Conservation (phyloP, 345 rosid species). For the Microthlaspi erraticum region DNA sequence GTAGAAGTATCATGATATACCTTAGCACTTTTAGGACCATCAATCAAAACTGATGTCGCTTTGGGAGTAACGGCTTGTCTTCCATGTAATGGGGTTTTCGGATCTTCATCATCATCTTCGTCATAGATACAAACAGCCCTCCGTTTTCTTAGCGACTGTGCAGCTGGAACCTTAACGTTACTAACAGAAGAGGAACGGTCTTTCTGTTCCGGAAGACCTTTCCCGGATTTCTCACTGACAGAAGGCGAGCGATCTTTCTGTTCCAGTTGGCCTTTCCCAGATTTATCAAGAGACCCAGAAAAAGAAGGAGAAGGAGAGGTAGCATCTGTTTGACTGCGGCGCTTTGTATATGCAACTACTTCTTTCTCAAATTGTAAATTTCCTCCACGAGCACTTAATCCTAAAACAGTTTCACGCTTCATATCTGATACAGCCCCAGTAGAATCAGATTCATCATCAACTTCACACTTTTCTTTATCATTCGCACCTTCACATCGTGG, state of each 20-base stretch:
- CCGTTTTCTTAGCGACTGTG: slow-evolving; percentile 62
- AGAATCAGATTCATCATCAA: slow-evolving; percentile 42
- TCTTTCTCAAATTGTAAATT: slow-evolving; percentile 61
- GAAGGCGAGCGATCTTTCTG: slow-evolving; percentile 48
- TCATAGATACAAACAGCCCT: slow-evolving; percentile 85
- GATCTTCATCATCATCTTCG: slow-evolving; percentile 71
- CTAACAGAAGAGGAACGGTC: slow-evolving; percentile 42
- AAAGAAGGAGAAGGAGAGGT: slow-evolving; percentile 56
- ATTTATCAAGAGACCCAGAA: slow-evolving; percentile 51
- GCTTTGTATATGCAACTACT: slow-evolving; percentile 68
- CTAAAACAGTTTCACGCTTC: slow-evolving; percentile 51
- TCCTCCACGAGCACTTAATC: slow-evolving; percentile 51
- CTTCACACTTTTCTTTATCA: slow-evolving; percentile 39
- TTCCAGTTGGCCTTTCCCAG: slow-evolving; percentile 37
- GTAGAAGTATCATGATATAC: slow-evolving; percentile 39
- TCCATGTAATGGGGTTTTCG: slow-evolving; percentile 93
- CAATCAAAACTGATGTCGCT: slow-evolving; percentile 45
- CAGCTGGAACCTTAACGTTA: slow-evolving; percentile 46
- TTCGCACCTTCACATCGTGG: slow-evolving; percentile 50
- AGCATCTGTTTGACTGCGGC: slow-evolving; percentile 56
- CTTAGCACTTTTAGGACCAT: slow-evolving; percentile 45
- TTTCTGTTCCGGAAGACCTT: slow-evolving; percentile 51
- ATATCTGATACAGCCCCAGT: slow-evolving; percentile 33
- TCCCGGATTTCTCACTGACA: slow-evolving; percentile 52
- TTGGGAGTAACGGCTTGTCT: slow-evolving; percentile 49